Evolutionary conservation across 495 filamentous ascomycete species (phyloP).

Genomic region (Neurospora sp.): DNA sequence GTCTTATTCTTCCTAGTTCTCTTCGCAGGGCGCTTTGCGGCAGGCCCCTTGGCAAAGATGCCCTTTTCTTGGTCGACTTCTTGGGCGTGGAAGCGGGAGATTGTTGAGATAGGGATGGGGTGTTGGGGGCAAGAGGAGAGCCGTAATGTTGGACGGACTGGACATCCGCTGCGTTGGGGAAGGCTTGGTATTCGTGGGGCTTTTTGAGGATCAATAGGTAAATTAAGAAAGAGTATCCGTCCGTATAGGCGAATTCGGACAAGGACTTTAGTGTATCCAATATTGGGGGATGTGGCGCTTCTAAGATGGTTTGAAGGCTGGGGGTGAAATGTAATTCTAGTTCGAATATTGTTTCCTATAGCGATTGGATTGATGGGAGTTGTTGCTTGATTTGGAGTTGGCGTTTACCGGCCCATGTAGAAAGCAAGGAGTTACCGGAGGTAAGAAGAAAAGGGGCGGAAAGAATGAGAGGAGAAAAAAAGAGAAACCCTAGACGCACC

Average conservation of each 20-base stretch:
- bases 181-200: not conserved
- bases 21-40: not conserved
- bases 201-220: too few species aligned
- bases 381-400: too few species aligned
- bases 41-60: not conserved
- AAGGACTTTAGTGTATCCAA: too few species aligned
- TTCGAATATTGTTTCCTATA: too few species aligned
- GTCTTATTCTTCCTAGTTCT: not conserved
- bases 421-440: not conserved
- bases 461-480: not conserved
- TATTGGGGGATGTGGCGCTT: too few species aligned
- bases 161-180: not conserved
- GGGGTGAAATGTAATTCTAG: too few species aligned
- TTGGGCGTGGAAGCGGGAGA: not conserved
- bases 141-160: not conserved
- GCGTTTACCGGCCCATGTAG: too few species aligned
- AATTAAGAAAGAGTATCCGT: too few species aligned
- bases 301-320: too few species aligned
- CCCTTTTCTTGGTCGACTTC: not conserved
- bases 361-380: too few species aligned
- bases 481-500: not conserved
- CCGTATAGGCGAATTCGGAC: too few species aligned
- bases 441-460: not conserved
- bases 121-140: not conserved
- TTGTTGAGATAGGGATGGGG: not conserved